Base-by-base conservation (phyloP, 2,329 filamentous ascomycete species). In the Penicillium sp. region DNA sequence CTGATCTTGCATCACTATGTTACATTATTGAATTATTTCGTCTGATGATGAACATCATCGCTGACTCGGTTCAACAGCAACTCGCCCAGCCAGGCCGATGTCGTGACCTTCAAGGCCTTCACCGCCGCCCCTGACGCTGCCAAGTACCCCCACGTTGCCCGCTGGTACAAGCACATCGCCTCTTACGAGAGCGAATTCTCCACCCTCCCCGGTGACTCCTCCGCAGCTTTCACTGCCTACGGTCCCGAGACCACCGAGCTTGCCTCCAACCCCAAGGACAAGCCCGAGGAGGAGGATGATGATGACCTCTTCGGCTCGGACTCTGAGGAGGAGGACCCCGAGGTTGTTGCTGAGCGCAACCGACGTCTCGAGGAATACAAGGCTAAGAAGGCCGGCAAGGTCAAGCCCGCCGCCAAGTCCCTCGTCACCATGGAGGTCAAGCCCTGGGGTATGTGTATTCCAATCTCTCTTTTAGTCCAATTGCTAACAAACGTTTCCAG, bases 141-240 rank as follows among this genome's bases (percentile, higher is more conserved):
- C 77, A 96, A 96, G 83, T 96, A 89, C 87, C 92, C 93, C 72
- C 84, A 96, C 82, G 92, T 89, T 73, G 91, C 90, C 74, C 89
- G 94, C 79, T 99, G 94, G 94, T 97, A 96, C 87, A 96, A 95
- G 86, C 93, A 99, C 86, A 90, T 97, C 75, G 86, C 89, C 77
- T 89, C 89, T 69, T 96, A 90, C 82, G 88, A 95, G 84, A 84
- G 89, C 67, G 93, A 97, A 79, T 97, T 97, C 82, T 83, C 89
- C 71, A 89, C 87, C 64, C 89, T 99, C 50, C 85, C 91, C 57
- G 94, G 94, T 78, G 93, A 97, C 81, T 85, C 92, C 69, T 89
- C 89, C 77, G 92, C 94, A 83, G 83, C 88, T 66, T 90, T 88
- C 83, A 92, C 89, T 70, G 85, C 88, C 75, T 97, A 97, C 81